Conservation (phyloP, 345 rosid species). For the Arabidopsis suecica region DNA sequence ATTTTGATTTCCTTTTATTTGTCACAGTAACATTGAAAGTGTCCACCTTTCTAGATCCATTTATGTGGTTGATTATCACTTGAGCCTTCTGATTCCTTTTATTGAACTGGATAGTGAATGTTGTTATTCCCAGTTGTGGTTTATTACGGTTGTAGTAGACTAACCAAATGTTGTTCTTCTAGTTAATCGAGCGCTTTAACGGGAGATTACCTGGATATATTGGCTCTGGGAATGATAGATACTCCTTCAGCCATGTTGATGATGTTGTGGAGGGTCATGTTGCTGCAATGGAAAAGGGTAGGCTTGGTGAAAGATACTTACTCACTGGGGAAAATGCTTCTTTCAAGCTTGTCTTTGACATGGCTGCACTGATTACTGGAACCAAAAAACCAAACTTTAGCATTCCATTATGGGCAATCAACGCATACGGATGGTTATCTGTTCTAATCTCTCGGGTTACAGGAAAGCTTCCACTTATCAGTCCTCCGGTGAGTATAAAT, state of each 20-base stretch:
- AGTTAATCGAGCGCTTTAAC: slow-evolving; percentile 82
- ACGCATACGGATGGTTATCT: slow-evolving; percentile 71
- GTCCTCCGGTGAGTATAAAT: slow-evolving; percentile 75
- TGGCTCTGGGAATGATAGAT: slow-evolving; percentile 75
- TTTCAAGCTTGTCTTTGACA: slow-evolving; percentile 66
- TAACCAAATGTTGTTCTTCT: slow-evolving; percentile 33
- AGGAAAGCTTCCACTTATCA: slow-evolving; percentile 85
- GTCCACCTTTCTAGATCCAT: not conserved
- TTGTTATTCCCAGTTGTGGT: not conserved
- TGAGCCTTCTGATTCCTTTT: not conserved
- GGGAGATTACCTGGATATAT: slow-evolving; percentile 88
- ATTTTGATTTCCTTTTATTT: too few relatives aligned
- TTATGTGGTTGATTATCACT: not conserved
- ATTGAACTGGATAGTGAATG: not conserved
- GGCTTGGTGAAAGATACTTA: slow-evolving; percentile 73
- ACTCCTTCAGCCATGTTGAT: slow-evolving; percentile 79
- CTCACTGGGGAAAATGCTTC: slow-evolving; percentile 93
- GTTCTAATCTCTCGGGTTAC: slow-evolving; percentile 68
- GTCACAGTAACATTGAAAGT: not conserved
- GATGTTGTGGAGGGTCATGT: slow-evolving; percentile 85
- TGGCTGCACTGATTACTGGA: slow-evolving; percentile 72
- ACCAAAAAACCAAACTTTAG: slow-evolving; percentile 65
- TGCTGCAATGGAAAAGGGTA: slow-evolving; percentile 75
- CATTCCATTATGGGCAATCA: slow-evolving; percentile 69
- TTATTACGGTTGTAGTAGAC: not conserved